Conservation (phyloP, 768 basidiomycete species). For the Russula compacta region DNA sequence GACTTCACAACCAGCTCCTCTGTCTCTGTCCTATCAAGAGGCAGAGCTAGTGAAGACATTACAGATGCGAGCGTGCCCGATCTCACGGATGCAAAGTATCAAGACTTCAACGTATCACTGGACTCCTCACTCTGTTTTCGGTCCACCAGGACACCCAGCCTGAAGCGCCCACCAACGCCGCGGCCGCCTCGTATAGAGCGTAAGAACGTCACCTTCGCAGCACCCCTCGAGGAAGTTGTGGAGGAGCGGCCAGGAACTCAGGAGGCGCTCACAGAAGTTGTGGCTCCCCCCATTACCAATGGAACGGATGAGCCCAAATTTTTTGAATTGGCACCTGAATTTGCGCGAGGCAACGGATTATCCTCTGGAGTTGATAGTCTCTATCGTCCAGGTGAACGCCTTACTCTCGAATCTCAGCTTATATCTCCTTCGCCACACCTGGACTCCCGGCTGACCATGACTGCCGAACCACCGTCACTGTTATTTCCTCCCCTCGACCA, state of each 20-base stretch:
- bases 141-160: not conserved
- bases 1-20: not conserved
- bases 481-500: not conserved
- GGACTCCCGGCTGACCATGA: not conserved
- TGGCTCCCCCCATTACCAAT: not conserved
- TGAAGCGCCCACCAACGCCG: slow-evolving; percentile 6
- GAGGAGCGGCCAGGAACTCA: not conserved
- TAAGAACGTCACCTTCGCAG: slow-evolving; percentile 18
- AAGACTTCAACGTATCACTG: slow-evolving; percentile 12
- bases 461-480: not conserved
- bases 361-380: not conserved
- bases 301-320: not conserved
- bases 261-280: not conserved
- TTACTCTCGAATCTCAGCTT: not conserved
- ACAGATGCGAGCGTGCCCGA: slow-evolving; percentile 1
- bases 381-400: not conserved
- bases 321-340: not conserved
- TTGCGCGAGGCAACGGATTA: not conserved
- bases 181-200: not conserved
- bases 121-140: slow-evolving; percentile 14
- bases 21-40: not conserved
- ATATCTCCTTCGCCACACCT: not conserved
- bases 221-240: not conserved
- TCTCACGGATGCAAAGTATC: slow-evolving; percentile 1
- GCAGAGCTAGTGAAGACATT: not conserved